phyloP scores from a whole-genome alignment of 2,329 filamentous ascomycete genomes.

The Cryphonectria parasitica region DNA sequence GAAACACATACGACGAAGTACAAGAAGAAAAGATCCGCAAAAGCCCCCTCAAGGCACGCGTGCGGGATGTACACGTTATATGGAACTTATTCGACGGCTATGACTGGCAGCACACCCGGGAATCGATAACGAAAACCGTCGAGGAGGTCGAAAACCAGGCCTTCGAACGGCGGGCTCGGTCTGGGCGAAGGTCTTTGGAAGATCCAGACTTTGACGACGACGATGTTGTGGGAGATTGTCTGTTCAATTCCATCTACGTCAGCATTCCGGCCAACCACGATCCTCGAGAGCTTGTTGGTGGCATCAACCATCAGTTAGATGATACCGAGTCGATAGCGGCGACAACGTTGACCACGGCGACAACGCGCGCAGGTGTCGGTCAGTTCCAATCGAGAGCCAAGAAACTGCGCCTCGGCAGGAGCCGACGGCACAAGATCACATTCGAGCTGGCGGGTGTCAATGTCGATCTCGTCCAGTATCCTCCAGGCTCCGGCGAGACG shows the following conservation, averaged over 20 bases:
- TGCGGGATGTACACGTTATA: constrained; percentile 89
- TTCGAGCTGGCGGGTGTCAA: constrained; percentile 88
- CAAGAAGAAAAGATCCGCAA: constrained; percentile 63
- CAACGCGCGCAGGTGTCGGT: constrained; percentile 51
- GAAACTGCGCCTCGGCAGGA: constrained; percentile 78
- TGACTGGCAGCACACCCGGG: constrained; percentile 88
- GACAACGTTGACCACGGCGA: constrained; percentile 67
- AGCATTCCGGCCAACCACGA: constrained; percentile 86
- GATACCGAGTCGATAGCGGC: constrained; percentile 90
- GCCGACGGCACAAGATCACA: constrained; percentile 91
- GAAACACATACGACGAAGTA: constrained; percentile 72
- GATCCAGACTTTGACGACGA: constrained; percentile 72
- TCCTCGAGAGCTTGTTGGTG: constrained; percentile 76
- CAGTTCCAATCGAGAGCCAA: constrained; percentile 47
- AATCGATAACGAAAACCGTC: constrained; percentile 85
- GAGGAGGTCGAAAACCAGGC: constrained; percentile 84
- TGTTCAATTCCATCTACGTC: constrained; percentile 99
- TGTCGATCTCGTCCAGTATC: constrained; percentile 80
- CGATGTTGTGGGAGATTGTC: constrained; percentile 88
- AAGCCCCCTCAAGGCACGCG: constrained; percentile 75
- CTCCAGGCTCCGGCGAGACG: constrained; percentile 73
- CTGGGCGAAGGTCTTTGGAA: constrained; percentile 59
- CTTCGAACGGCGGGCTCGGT: constrained; percentile 69
- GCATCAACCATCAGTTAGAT: constrained; percentile 88
- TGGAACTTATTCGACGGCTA: constrained; percentile 99